phyloP scores from a whole-genome alignment of 1,284 basidiomycete species.

The Melampsora americana region DNA sequence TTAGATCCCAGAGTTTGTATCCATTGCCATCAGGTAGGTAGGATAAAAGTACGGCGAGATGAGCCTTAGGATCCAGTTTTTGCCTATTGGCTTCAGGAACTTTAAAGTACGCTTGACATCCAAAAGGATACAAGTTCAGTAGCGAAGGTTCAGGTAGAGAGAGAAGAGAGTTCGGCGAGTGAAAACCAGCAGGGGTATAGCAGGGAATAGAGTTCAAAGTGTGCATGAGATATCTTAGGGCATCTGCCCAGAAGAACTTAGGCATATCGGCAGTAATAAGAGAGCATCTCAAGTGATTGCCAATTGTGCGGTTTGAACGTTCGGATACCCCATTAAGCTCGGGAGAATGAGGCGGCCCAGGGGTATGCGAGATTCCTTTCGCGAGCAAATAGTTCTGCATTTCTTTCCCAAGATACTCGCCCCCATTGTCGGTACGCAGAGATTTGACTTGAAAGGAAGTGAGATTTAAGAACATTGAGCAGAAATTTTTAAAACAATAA shows the following conservation, averaged over 20 bases:
- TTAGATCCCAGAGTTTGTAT: constrained; percentile 3
- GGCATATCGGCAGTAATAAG: no score
- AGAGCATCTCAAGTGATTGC: no score
- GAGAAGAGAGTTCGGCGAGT: no score
- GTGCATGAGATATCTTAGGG: background rate
- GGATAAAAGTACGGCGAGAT: background rate
- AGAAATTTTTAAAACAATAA: constrained; percentile 52
- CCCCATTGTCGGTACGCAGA: constrained; percentile 53
- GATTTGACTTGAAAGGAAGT: constrained; percentile 51
- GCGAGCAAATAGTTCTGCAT: constrained; percentile 51
- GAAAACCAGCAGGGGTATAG: background rate
- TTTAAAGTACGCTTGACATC: no score
- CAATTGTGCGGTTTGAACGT: no score
- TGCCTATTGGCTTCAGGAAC: no score
- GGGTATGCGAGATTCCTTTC: constrained; percentile 52
- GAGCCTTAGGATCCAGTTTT: background rate
- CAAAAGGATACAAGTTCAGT: no score
- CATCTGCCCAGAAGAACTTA: no score
- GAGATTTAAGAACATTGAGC: constrained; percentile 49
- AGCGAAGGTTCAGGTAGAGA: no score
- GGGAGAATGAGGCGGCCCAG: constrained; percentile 55
- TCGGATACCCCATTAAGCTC: constrained; percentile 54
- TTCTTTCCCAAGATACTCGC: constrained; percentile 49
- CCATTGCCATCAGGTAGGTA: constrained; percentile 19
- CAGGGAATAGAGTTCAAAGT: constrained; percentile 8